Conservation (phyloP, 257 asterid species). For the Solanum tacnaense region DNA sequence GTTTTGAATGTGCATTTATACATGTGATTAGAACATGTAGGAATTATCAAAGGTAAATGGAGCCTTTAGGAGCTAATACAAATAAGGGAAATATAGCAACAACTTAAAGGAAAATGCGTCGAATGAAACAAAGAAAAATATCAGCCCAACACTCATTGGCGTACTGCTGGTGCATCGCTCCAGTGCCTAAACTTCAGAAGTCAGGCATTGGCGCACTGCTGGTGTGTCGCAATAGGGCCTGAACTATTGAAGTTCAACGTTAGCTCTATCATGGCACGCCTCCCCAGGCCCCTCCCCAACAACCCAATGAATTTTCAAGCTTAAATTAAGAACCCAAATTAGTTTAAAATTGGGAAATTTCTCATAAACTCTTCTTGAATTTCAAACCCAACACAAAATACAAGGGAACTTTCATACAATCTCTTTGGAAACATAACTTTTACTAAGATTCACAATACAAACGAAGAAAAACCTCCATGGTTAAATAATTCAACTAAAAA, state of each 20-base stretch:
- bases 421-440: not conserved
- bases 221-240: not conserved
- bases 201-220: not conserved
- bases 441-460: not conserved
- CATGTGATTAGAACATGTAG: too few species aligned
- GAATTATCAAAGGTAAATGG: not conserved
- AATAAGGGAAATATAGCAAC: not conserved
- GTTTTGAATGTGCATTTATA: too few species aligned
- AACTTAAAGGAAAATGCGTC: not conserved
- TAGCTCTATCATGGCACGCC: not conserved
- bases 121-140: not conserved
- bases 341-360: not conserved
- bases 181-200: too few species aligned
- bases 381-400: not conserved
- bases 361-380: not conserved
- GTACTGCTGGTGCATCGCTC: not conserved
- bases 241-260: not conserved
- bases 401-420: not conserved
- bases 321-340: not conserved
- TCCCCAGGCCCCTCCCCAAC: not conserved
- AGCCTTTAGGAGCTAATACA: not conserved
- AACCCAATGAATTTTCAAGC: not conserved
- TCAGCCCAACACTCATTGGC: not conserved
- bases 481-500: too few species aligned
- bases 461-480: not conserved